A percentile compares a stretch with the other conserved stretches of the same genome.
Evolutionary conservation across 1,139 yeast species (phyloP).

Genomic region (Sporopachydermia cereana): DNA sequence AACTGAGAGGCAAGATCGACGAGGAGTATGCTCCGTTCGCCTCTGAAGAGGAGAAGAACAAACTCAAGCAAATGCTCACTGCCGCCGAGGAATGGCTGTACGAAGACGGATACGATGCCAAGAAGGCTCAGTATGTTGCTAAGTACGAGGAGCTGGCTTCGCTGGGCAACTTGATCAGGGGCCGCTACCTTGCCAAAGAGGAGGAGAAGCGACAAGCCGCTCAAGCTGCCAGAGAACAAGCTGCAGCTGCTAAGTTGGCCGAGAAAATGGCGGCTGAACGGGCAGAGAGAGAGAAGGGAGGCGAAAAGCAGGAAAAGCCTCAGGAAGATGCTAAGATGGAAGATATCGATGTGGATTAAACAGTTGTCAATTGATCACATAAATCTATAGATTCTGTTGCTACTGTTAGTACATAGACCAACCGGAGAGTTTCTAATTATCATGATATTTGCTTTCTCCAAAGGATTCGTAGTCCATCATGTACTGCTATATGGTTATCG

Average conservation of each 20-base stretch:
- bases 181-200: constrained; percentile 87
- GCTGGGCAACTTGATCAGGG: constrained; percentile 88
- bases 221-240: constrained; percentile 81
- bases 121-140: constrained; percentile 95
- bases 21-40: constrained; percentile 87
- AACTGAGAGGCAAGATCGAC: constrained; percentile 92
- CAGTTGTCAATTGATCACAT: too few species aligned
- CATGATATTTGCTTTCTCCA: too few species aligned
- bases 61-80: constrained; percentile 57
- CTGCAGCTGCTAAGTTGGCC: constrained; percentile 78
- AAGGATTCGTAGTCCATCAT: too few species aligned
- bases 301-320: background rate
- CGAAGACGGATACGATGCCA: constrained; percentile 92
- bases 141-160: constrained; percentile 95
- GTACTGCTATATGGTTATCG: too few species aligned
- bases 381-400: too few species aligned
- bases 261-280: constrained; percentile 84
- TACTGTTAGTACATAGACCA: too few species aligned
- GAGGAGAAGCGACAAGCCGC: constrained; percentile 90
- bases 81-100: constrained; percentile 98
- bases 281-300: constrained; percentile 20
- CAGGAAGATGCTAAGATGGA: constrained; percentile 5
- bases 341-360: constrained; percentile 3
- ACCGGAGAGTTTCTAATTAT: too few species aligned
- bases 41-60: constrained; percentile 77